These are phyloP conservation scores for Fusarium caatingaense DNA, from an alignment of 2,329 filamentous ascomycete genomes.

Conservation along the genomic window DNA sequence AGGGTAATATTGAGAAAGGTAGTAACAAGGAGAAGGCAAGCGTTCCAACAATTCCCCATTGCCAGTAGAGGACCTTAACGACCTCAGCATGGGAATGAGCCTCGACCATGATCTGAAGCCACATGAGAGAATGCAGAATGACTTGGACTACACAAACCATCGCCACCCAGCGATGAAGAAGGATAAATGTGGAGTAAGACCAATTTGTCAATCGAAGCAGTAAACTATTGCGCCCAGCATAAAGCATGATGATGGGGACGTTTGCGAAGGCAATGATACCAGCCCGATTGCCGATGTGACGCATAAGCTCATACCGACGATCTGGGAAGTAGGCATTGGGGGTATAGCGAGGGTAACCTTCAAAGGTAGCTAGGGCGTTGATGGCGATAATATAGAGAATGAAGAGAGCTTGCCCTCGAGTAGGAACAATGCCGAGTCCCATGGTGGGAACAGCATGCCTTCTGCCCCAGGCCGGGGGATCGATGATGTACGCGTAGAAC, in stretches of 20 bases:
- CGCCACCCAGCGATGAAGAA: slow-evolving; percentile 63
- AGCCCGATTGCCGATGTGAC: slow-evolving; percentile 54
- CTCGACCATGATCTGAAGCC: slow-evolving; percentile 50
- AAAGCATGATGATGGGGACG: slow-evolving; percentile 57
- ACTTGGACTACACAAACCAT: slow-evolving; percentile 58
- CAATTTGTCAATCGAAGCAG: slow-evolving; percentile 62
- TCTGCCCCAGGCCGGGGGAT: slow-evolving; percentile 44
- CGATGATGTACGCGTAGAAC: slow-evolving; percentile 46
- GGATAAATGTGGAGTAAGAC: slow-evolving; percentile 60
- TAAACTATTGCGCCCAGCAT: slow-evolving; percentile 59
- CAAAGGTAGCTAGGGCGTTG: slow-evolving; percentile 51
- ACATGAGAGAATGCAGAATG: slow-evolving; percentile 59
- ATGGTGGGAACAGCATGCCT: slow-evolving; percentile 41
- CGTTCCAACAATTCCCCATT: slow-evolving; percentile 57
- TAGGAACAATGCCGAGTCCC: slow-evolving; percentile 51
- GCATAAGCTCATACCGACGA: slow-evolving; percentile 45
- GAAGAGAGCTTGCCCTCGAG: slow-evolving; percentile 57
- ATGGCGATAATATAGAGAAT: slow-evolving; percentile 54
- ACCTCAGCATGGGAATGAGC: slow-evolving; percentile 45
- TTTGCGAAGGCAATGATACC: slow-evolving; percentile 56
- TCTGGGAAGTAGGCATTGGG: slow-evolving; percentile 48
- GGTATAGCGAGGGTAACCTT: slow-evolving; percentile 44
- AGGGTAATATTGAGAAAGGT: slow-evolving; percentile 49
- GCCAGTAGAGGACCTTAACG: slow-evolving; percentile 53
- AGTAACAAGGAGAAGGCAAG: slow-evolving; percentile 49